phyloP scores from a whole-genome alignment of 108 stramenopile species.

The Skeletonema potamos region DNA sequence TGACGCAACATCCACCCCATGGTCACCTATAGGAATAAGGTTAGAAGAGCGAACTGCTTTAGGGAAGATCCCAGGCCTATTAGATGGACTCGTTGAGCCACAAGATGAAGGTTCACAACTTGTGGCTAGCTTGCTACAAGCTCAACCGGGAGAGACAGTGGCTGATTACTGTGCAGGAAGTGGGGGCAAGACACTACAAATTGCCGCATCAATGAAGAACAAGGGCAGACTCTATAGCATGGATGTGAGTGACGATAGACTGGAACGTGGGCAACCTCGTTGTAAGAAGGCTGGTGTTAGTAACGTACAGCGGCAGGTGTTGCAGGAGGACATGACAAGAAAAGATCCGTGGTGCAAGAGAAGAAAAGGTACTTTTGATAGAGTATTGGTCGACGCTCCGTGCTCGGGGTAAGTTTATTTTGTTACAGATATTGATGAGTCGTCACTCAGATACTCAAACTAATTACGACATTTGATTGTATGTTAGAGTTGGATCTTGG shows the following conservation, averaged over 20 bases:
- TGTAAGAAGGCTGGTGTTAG: slow-evolving; percentile 17
- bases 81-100: slow-evolving; percentile 28
- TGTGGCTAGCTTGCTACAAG: slow-evolving; percentile 8
- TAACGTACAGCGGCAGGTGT: background rate
- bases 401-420: slow-evolving; percentile 19
- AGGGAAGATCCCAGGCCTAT: background rate
- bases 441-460: background rate
- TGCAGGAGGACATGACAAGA: background rate
- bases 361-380: slow-evolving; percentile 10
- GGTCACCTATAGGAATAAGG: slow-evolving; percentile 4
- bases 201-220: slow-evolving; percentile 11
- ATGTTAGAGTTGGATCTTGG: background rate
- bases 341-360: background rate
- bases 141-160: slow-evolving; percentile 8
- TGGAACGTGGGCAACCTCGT: slow-evolving; percentile 12
- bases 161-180: slow-evolving; percentile 34
- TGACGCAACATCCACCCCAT: slow-evolving; percentile 2
- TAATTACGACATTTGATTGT: background rate
- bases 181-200: slow-evolving; percentile 22
- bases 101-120: slow-evolving; percentile 33
- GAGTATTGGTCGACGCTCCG: slow-evolving; percentile 29
- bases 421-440: background rate
- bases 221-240: slow-evolving; percentile 12
- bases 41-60: slow-evolving; percentile 2
- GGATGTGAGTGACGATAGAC: slow-evolving; percentile 12